phyloP scores from a whole-genome alignment of 805 yeast genomes.

The Candida anglica region DNA sequence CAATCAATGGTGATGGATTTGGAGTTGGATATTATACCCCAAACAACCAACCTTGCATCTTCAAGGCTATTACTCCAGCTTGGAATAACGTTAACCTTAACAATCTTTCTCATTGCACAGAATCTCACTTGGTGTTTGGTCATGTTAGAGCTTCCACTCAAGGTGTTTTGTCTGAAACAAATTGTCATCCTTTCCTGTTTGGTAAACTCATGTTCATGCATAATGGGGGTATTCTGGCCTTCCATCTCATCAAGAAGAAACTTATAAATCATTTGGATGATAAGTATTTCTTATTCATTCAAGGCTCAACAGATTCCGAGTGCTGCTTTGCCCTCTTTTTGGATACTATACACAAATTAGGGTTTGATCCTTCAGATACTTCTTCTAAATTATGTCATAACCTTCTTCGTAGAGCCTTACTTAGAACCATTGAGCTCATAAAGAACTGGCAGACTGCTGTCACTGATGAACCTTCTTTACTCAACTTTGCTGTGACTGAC shows the following conservation, averaged over 20 bases:
- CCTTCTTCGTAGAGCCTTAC: slow-evolving; percentile 61
- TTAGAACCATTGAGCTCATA: slow-evolving; percentile 68
- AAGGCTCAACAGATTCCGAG: slow-evolving; percentile 95
- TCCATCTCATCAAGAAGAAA: slow-evolving; percentile 66
- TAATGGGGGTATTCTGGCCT: slow-evolving; percentile 84
- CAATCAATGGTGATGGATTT: slow-evolving; percentile 97
- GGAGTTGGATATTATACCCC: slow-evolving; percentile 86
- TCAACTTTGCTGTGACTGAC: slow-evolving; percentile 94
- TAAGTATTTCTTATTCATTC: slow-evolving; percentile 72
- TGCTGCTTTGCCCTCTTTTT: slow-evolving; percentile 88
- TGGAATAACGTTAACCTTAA: slow-evolving; percentile 95
- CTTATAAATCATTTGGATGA: slow-evolving; percentile 73
- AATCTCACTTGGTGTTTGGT: slow-evolving; percentile 80
- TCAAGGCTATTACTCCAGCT: slow-evolving; percentile 95
- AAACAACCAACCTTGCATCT: slow-evolving; percentile 77
- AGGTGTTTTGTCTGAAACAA: slow-evolving; percentile 90
- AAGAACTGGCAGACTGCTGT: slow-evolving; percentile 75
- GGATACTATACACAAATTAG: slow-evolving; percentile 71
- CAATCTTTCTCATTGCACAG: slow-evolving; percentile 81
- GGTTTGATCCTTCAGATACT: slow-evolving; percentile 57
- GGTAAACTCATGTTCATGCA: slow-evolving; percentile 95
- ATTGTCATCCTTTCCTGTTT: slow-evolving; percentile 93
- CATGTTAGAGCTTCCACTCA: slow-evolving; percentile 96
- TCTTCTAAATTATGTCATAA: slow-evolving; percentile 43
- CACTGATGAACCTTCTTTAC: slow-evolving; percentile 63